These are phyloP conservation scores for Pneumocystis canis DNA, from an alignment of 1,139 yeast species.

Conservation along the genomic window DNA sequence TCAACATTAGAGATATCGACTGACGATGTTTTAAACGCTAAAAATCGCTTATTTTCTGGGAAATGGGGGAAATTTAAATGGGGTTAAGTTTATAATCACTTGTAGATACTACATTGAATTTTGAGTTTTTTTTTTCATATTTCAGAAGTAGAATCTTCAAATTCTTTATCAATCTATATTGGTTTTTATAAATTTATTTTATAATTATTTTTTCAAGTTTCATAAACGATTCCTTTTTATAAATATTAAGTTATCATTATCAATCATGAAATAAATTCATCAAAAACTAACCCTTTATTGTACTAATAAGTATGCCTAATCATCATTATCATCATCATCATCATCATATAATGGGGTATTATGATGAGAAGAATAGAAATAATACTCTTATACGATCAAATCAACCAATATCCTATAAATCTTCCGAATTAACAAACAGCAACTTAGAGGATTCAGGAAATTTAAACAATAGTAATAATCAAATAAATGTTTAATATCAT, in stretches of 20 bases:
- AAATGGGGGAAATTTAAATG: neutral
- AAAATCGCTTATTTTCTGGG: neutral
- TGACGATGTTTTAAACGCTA: neutral
- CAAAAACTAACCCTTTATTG: neutral
- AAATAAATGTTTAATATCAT: neutral
- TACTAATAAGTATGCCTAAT: neutral
- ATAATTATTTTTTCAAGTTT: neutral
- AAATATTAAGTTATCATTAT: neutral
- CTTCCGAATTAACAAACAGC: neutral
- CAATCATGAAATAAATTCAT: neutral
- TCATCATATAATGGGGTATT: neutral
- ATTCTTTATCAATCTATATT: neutral
- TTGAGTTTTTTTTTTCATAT: neutral
- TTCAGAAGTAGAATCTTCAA: neutral
- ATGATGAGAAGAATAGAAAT: neutral
- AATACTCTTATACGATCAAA: neutral
- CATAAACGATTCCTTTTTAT: neutral
- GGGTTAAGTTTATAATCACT: neutral
- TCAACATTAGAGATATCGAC: neutral
- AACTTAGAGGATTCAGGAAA: neutral
- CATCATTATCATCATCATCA: neutral
- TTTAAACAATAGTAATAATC: neutral
- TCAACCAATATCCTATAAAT: neutral
- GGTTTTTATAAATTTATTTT: neutral
- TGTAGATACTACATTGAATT: neutral